Evolutionary conservation across 2,329 filamentous ascomycete genomes (phyloP), one percentile per base, ranked within the genome.

Genomic region (Leptographium procerum): DNA sequence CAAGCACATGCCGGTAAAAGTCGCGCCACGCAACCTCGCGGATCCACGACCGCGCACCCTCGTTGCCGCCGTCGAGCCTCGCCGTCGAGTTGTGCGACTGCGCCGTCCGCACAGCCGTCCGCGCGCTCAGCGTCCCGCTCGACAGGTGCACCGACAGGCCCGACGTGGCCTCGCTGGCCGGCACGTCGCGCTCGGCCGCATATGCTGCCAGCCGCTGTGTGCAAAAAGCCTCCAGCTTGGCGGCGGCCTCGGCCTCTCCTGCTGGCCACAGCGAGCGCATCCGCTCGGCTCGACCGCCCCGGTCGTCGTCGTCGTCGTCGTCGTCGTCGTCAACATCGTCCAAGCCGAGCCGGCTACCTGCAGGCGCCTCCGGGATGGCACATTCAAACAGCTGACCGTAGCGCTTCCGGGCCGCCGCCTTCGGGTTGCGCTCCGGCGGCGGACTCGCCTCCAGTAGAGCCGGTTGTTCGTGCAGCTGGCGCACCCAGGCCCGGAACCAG

Each of bases 1-100:
- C 88, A 6, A 96, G 73, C 3, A 96, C 88, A 68, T 94, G 88
- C 66, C 86, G 89, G 73, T 95, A 95, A 66, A 95, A 95, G 66
- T 95, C 89, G 16, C 89, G 77, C 89, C 89, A 94, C 0, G 88
- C 89, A 4, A 95, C 78, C 69, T 95, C 89, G 57, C 85, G 85
- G 62, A 94, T 89, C 89, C 89, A 95, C 0, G 77, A 76, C 55
- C 80, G 75, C 59, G 88, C 85, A 0, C 88, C 88, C 19, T 81
- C 71, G 24, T 80, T 78, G 0, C 87, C 86, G 1, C 75, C 81
- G 60, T 90, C 82, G 1, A 95, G 77, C 82, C 65, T 89, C 88
- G 33, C 74, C 72, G 57, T 83, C 79, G 34, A 82, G 77, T 52
- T 52, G 48, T 24, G n/a, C n/a, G 48, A 14, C 48, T 52, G 48